Conservation (phyloP, 192 early-diverging fungal species). For the Linnemannia schmuckeri region DNA sequence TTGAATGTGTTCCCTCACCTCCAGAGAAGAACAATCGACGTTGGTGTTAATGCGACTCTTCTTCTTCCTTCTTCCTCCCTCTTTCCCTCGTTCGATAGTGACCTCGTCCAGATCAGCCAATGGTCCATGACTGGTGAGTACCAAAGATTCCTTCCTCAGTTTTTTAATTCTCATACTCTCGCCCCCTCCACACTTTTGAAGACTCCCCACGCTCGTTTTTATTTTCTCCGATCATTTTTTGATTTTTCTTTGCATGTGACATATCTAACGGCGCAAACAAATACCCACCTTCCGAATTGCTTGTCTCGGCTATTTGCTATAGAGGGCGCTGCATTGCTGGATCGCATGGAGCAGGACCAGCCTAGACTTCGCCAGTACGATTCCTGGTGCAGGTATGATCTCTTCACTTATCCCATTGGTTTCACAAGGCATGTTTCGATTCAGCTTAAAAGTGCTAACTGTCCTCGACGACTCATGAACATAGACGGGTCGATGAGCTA, state of each 20-base stretch:
- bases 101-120: conserved; percentile 42
- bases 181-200: not conserved
- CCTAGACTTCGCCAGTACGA: conserved; percentile 79
- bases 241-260: conserved; percentile 14
- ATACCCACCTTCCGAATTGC: not conserved
- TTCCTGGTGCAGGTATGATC: conserved; percentile 66
- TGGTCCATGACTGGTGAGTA: conserved; percentile 36
- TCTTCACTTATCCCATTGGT: not conserved
- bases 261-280: not conserved
- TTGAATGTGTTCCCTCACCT: conserved; percentile 1
- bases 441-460: too few relatives aligned
- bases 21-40: not conserved
- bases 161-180: not conserved
- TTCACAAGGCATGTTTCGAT: too few relatives aligned
- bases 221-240: conserved; percentile 8
- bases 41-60: not conserved
- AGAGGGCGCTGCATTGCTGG: conserved; percentile 64
- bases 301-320: not conserved
- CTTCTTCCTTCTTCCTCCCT: not conserved
- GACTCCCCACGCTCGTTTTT: conserved; percentile 7
- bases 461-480: not conserved
- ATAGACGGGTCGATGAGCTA: conserved; percentile 71
- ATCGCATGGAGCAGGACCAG: conserved; percentile 70
- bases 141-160: not conserved
- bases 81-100: conserved; percentile 20